Evolutionary conservation across 2,329 filamentous ascomycete species (phyloP), one percentile per base, ranked within the genome.

Genomic region (Fusarium torulosum): DNA sequence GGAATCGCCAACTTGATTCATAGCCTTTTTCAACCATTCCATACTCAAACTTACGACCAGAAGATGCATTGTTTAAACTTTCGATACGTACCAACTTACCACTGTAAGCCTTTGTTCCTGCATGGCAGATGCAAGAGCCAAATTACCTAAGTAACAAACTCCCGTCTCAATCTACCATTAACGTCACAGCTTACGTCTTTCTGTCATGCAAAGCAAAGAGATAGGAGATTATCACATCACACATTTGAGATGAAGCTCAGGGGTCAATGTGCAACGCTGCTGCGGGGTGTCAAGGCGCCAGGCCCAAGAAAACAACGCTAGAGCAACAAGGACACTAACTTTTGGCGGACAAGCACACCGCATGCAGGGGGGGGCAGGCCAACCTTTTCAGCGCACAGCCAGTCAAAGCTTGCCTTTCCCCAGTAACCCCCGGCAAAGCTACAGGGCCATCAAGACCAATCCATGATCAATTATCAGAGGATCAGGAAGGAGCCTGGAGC

Each of bases 341-440:
- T 61, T 69, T 70, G 71, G 71, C 64, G 59, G 71, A 40, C 55
- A 50, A 71, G 42, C 38, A 64, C 56, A 55, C 70, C 66, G 69
- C 60, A 73, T 73, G 71, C 71, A 73, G 71, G 71, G 71, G 71
- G 71, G 71, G 71, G 66, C 38, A 49, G 66, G 43, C 37, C 59
- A 62, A 44, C 62, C 62, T 51, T 44, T 45, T 46, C 49, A 69
- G 38, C 33, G 17, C 35, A 29, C 49, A 40, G 49, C 66, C 66
- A 68, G 61, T 68, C 42, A 51, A 41, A 44, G 41, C n/a, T 45
- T 29, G 19, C 49, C 20, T 23, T 21, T 41, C 42, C 31, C 52
- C 53, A 55, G 53, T 17, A 35, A 69, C 52, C 47, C 65, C 60
- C 41, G 31, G 47, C 47, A 27, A 41, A 59, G 57, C 55, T 55